Conservation (phyloP, 73 alveolate genomes). For the Tetrahymena malaccensis region DNA sequence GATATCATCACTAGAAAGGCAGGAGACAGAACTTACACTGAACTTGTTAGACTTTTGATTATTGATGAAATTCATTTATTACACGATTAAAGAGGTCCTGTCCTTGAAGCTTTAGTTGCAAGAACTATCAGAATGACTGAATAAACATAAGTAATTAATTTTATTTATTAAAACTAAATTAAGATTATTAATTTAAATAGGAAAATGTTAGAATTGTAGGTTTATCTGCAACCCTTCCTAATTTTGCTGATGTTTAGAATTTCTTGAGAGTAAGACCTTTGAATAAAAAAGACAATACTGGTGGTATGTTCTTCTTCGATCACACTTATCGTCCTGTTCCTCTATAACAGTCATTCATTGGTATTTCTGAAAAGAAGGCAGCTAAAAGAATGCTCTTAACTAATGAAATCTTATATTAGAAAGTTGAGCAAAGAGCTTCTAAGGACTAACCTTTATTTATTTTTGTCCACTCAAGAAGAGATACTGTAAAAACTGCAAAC, state of each 20-base stretch:
- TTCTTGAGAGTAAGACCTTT: constrained; percentile 75
- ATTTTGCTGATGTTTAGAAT: constrained; percentile 96
- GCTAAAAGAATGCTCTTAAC: constrained; percentile 89
- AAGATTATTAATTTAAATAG: constrained; percentile 12
- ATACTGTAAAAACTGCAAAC: constrained; percentile 97
- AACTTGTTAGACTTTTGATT: constrained; percentile 89
- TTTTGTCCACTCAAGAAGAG: constrained; percentile 98
- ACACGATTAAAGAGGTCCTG: constrained; percentile 99
- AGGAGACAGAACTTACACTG: constrained; percentile 92
- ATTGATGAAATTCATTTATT: constrained; percentile 99
- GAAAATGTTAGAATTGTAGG: constrained; percentile 94
- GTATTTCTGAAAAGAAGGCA: constrained; percentile 99
- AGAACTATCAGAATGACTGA: constrained; percentile 95
- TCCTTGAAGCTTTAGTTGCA: constrained; percentile 97
- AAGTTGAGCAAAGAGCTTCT: constrained; percentile 91
- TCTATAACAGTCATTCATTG: constrained; percentile 83
- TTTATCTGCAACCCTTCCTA: constrained; percentile 99
- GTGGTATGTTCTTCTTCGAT: constrained; percentile 91
- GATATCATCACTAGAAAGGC: constrained; percentile 98
- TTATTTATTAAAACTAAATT: not conserved
- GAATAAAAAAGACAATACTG: not conserved
- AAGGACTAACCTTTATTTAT: constrained; percentile 85
- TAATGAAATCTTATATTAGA: constrained; percentile 97
- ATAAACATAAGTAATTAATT: constrained; percentile 10
- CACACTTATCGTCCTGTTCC: constrained; percentile 99